Percentiles rank a stretch among this genome's conserved stretches.
phyloP scores from a whole-genome alignment of 371 early-diverging fungal genomes.

The Vairimorpha ceranae region DNA sequence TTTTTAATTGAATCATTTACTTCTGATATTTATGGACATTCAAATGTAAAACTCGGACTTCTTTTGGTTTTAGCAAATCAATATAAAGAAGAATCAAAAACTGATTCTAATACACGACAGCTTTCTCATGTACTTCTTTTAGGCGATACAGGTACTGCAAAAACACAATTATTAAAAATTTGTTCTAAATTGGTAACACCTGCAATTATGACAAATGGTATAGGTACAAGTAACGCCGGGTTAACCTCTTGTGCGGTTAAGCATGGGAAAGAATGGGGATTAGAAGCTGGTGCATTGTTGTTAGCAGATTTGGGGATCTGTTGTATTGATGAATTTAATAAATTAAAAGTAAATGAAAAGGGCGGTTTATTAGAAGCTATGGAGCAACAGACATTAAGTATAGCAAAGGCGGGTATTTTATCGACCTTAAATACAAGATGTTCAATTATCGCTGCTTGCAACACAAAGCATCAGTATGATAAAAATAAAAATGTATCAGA shows the following conservation, averaged over 20 bases:
- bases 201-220: conserved; percentile 56
- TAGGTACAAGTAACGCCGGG: conserved; percentile 60
- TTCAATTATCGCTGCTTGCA: conserved; percentile 57
- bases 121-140: conserved; percentile 58
- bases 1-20: conserved; percentile 48
- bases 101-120: conserved; percentile 14
- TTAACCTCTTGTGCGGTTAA: conserved; percentile 62
- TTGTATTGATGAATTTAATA: conserved; percentile 95
- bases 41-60: conserved; percentile 54
- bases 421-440: conserved; percentile 59
- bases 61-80: conserved; percentile 51
- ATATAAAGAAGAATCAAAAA: background rate
- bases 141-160: conserved; percentile 62
- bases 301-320: conserved; percentile 94
- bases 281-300: conserved; percentile 94
- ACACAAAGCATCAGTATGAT: conserved; percentile 40
- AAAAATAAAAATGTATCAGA: conserved; percentile 50
- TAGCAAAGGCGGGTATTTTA: conserved; percentile 63
- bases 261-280: conserved; percentile 61
- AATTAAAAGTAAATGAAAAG: conserved; percentile 58
- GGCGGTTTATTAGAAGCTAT: conserved; percentile 62
- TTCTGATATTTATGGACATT: conserved; percentile 46
- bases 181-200: conserved; percentile 48
- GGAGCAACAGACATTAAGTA: conserved; percentile 63
- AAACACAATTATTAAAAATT: conserved; percentile 54